Percentiles rank a stretch among this genome's conserved stretches.
Evolutionary conservation across 1,284 basidiomycete genomes (phyloP).

Genomic region (Cystobasidium pallidum): DNA sequence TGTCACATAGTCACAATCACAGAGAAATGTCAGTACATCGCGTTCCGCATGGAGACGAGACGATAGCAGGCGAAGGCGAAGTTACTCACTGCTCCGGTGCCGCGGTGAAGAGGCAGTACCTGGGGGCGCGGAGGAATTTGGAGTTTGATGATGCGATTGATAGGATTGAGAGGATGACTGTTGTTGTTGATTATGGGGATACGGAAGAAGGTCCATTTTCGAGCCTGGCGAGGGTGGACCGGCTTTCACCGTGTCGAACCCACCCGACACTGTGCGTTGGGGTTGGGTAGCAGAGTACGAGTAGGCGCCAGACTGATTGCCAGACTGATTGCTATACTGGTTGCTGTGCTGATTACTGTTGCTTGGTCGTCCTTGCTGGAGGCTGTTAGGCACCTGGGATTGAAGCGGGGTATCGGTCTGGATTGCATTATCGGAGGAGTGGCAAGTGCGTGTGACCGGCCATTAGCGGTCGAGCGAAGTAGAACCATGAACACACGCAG

Average conservation of each 20-base stretch:
- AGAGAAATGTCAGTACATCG: too few relatives aligned
- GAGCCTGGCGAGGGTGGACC: constrained; percentile 30
- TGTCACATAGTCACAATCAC: too few relatives aligned
- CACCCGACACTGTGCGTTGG: constrained; percentile 12
- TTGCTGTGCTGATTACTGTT: constrained; percentile 1
- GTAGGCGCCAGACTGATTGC: too few relatives aligned
- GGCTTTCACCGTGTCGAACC: constrained; percentile 31
- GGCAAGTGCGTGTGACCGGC: neutral
- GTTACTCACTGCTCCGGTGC: neutral
- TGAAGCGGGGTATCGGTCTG: constrained; percentile 4
- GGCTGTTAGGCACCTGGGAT: neutral
- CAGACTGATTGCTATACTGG: neutral
- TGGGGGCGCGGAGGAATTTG: neutral
- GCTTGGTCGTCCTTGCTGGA: constrained; percentile 6
- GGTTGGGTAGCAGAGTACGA: neutral
- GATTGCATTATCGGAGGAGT: neutral
- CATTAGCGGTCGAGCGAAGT: neutral
- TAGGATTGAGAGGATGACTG: neutral
- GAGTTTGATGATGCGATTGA: neutral
- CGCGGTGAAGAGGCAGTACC: neutral
- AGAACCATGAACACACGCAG: too few relatives aligned
- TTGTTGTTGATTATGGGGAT: constrained; percentile 15
- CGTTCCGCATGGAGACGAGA: too few relatives aligned
- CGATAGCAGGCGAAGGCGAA: neutral
- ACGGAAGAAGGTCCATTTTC: constrained; percentile 42